A percentile compares a stretch with the other conserved stretches of the same genome.
phyloP scores from a whole-genome alignment of 1,284 basidiomycete species.

The Hortiboletus rubellus region DNA sequence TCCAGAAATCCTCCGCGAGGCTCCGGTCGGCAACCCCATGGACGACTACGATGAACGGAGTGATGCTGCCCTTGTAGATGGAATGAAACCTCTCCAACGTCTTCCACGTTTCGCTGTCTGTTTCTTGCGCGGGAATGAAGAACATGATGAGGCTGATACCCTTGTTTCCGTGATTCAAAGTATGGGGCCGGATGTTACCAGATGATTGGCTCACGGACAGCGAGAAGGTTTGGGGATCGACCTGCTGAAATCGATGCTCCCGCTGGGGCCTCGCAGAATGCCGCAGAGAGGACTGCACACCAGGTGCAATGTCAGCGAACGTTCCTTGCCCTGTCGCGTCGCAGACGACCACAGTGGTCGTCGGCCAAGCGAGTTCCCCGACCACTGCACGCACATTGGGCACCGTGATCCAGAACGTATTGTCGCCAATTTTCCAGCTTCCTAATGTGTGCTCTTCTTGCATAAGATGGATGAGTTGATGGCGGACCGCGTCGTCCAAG shows the following conservation, averaged over 20 bases:
- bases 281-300: conserved; percentile 13
- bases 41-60: conserved; percentile 24
- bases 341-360: conserved; percentile 23
- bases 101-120: conserved; percentile 13
- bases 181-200: background rate
- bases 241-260: conserved; percentile 22
- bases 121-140: conserved; percentile 11
- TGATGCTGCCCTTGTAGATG: conserved; percentile 17
- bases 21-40: conserved; percentile 10
- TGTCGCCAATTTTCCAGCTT: conserved; percentile 16
- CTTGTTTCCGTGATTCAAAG: conserved; percentile 2
- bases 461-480: conserved; percentile 10
- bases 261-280: background rate
- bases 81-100: conserved; percentile 20
- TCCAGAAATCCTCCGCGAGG: conserved; percentile 23
- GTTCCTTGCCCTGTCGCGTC: conserved; percentile 12
- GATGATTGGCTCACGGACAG: conserved; percentile 1
- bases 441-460: conserved; percentile 14
- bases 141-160: conserved; percentile 17
- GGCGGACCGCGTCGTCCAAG: background rate
- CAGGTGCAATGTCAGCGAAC: conserved; percentile 11
- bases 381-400: conserved; percentile 23
- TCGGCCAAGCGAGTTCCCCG: conserved; percentile 25
- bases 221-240: conserved; percentile 15
- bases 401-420: conserved; percentile 17